Evolutionary conservation across 148 eudicot genomes (phyloP).

Genomic region (Mesembryanthemum crystallinum): DNA sequence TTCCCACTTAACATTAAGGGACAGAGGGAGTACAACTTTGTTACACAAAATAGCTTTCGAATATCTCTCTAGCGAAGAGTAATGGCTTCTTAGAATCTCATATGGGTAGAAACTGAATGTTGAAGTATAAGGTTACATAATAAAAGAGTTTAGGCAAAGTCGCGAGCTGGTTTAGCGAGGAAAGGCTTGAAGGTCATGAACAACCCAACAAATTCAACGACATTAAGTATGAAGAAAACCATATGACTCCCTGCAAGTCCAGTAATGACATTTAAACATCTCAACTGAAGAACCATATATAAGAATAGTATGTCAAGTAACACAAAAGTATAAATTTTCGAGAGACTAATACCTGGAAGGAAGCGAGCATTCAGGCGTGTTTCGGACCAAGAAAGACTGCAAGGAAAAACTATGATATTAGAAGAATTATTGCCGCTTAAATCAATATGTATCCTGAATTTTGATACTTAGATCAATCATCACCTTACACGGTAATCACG

Average conservation of each 20-base stretch:
- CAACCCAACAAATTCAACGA: constrained; percentile 38
- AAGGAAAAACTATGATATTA: background rate
- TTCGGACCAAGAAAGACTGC: constrained; percentile 48
- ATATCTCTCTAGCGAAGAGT: too few relatives aligned
- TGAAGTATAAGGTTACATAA: background rate
- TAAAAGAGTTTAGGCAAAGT: background rate
- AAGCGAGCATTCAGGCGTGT: constrained; percentile 28
- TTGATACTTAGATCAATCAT: background rate
- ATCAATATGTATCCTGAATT: too few relatives aligned
- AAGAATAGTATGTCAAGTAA: background rate
- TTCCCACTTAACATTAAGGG: too few relatives aligned
- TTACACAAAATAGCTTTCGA: too few relatives aligned
- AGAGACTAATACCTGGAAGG: constrained; percentile 35
- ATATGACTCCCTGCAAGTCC: constrained; percentile 42
- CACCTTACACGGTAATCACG: background rate
- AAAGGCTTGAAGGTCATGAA: constrained; percentile 48
- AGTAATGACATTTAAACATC: background rate
- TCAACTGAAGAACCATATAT: background rate
- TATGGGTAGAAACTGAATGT: background rate
- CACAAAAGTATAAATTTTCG: too few relatives aligned
- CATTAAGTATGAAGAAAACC: constrained; percentile 53
- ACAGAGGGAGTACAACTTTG: too few relatives aligned
- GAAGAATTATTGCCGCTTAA: background rate
- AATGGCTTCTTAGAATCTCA: too few relatives aligned
- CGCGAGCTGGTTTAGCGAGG: constrained; percentile 19